Evolutionary conservation across 139 green algal genomes (phyloP).

Genomic region (Marvania coccoides): DNA sequence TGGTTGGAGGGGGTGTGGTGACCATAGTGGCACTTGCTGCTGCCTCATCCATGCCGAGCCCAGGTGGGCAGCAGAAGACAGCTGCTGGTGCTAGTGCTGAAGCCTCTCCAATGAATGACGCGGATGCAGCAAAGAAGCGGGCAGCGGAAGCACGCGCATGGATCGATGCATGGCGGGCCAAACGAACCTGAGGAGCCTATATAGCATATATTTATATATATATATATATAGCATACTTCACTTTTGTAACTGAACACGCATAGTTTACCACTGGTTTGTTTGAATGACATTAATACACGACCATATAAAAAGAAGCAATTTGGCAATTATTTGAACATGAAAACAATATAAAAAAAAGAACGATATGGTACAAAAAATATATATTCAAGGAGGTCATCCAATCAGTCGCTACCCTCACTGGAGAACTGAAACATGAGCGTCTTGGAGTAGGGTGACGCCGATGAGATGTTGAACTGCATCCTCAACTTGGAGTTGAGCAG

Average conservation of each 20-base stretch:
- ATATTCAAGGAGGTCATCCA: not conserved
- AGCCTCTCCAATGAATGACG: not conserved
- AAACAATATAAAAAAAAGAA: not conserved
- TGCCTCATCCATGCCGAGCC: not conserved
- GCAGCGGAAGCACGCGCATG: conserved; percentile 2
- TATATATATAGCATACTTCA: no score
- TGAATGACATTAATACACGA: no score
- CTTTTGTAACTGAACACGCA: no score
- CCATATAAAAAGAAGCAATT: no score
- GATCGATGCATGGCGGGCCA: conserved; percentile 12
- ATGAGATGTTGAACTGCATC: conserved; percentile 73
- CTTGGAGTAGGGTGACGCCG: conserved; percentile 48
- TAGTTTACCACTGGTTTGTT: no score
- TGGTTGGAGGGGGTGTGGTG: not conserved
- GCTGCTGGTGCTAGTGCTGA: not conserved
- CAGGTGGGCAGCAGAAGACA: no score
- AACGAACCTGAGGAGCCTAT: not conserved
- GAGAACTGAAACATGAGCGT: conserved; percentile 79
- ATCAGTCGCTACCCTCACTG: conserved; percentile 27
- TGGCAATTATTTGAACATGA: no score
- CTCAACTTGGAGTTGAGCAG: conserved; percentile 66
- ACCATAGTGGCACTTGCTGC: not conserved
- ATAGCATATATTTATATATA: not conserved
- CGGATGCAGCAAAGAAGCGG: not conserved
- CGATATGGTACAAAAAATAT: not conserved